phyloP scores from a whole-genome alignment of 2,329 filamentous ascomycete genomes.

The Lomentospora prolificans region DNA sequence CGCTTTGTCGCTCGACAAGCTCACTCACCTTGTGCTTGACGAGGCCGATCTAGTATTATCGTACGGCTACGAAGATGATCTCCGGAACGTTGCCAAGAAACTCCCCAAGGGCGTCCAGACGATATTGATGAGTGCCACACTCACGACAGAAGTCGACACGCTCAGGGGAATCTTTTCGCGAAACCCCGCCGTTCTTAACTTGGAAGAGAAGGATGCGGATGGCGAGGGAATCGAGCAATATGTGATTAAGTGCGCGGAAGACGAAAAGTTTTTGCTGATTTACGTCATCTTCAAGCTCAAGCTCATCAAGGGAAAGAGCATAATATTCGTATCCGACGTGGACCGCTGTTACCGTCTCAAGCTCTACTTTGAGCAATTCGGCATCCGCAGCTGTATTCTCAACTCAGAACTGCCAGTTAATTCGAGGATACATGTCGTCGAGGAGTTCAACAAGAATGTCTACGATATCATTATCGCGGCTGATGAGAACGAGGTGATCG shows the following conservation, averaged over 20 bases:
- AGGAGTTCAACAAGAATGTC: constrained; percentile 92
- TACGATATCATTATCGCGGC: constrained; percentile 98
- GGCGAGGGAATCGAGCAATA: constrained; percentile 75
- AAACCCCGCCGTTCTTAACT: constrained; percentile 66
- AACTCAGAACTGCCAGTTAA: constrained; percentile 94
- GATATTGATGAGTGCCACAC: constrained; percentile 85
- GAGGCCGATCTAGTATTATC: constrained; percentile 90
- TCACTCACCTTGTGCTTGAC: constrained; percentile 78
- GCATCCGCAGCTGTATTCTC: constrained; percentile 82
- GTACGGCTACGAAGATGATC: constrained; percentile 87
- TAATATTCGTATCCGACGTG: constrained; percentile 66
- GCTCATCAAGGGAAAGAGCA: constrained; percentile 82
- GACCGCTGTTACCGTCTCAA: constrained; percentile 86
- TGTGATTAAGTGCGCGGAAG: constrained; percentile 83
- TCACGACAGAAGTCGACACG: constrained; percentile 78
- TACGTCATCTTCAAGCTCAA: constrained; percentile 55
- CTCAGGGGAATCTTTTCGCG: constrained; percentile 79
- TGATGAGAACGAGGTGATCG: constrained; percentile 80
- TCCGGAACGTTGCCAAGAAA: constrained; percentile 66
- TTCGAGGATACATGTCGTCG: constrained; percentile 84
- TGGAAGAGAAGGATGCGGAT: constrained; percentile 74
- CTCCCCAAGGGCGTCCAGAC: constrained; percentile 83
- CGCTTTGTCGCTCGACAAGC: constrained; percentile 57
- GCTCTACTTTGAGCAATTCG: constrained; percentile 93
- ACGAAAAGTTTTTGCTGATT: constrained; percentile 84